Conservation (phyloP, 768 basidiomycete species). For the Suillus decipiens region DNA sequence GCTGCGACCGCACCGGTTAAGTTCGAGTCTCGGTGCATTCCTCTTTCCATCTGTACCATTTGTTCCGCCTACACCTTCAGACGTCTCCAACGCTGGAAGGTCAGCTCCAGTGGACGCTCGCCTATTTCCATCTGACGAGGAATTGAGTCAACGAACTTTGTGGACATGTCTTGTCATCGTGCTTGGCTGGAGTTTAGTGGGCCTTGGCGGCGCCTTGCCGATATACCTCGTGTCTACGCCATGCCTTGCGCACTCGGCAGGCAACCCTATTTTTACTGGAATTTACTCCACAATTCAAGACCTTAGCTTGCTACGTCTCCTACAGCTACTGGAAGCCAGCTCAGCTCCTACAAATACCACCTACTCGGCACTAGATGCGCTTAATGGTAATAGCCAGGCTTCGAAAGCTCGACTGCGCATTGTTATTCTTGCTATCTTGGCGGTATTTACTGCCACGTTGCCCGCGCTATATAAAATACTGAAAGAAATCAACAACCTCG, state of each 20-base stretch:
- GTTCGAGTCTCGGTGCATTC: constrained; percentile 63
- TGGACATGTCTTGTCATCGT: constrained; percentile 67
- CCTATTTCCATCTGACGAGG: constrained; percentile 74
- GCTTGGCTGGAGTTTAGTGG: constrained; percentile 67
- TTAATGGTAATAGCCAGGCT: constrained; percentile 37
- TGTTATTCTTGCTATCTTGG: constrained; percentile 66
- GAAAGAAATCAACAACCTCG: constrained; percentile 59
- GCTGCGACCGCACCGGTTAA: constrained; percentile 62
- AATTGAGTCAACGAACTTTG: constrained; percentile 69
- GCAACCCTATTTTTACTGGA: constrained; percentile 50
- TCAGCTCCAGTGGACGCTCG: constrained; percentile 51
- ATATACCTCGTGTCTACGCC: constrained; percentile 69
- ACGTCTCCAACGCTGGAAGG: constrained; percentile 56
- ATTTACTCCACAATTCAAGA: constrained; percentile 71
- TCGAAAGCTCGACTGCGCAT: constrained; percentile 58
- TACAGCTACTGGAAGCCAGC: constrained; percentile 56
- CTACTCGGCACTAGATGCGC: constrained; percentile 31
- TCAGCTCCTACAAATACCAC: constrained; percentile 32
- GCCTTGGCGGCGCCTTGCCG: constrained; percentile 71
- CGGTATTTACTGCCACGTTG: constrained; percentile 59
- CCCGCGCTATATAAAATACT: constrained; percentile 69
- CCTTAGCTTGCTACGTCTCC: constrained; percentile 72
- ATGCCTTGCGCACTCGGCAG: constrained; percentile 59
- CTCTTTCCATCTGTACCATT: constrained; percentile 70
- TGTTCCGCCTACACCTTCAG: constrained; percentile 56